phyloP scores from a whole-genome alignment of 2,329 filamentous ascomycete genomes.

The Monilinia aucupariae region DNA sequence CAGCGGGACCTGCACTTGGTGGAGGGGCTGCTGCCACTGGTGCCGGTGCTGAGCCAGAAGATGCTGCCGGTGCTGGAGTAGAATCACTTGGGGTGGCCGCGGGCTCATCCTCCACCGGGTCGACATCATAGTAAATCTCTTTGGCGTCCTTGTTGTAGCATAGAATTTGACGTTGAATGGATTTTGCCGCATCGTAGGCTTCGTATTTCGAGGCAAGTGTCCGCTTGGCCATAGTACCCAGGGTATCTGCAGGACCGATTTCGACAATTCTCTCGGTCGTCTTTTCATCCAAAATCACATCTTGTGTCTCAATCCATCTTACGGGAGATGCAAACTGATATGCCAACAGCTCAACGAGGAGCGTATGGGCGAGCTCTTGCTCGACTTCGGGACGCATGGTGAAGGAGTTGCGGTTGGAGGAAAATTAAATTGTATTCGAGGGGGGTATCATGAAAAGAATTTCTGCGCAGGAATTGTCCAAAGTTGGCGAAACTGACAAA shows the following conservation, averaged over 20 bases:
- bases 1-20: slow-evolving; percentile 77
- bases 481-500: slow-evolving; percentile 3
- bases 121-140: slow-evolving; percentile 98
- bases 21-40: slow-evolving; percentile 52
- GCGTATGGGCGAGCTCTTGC: slow-evolving; percentile 97
- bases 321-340: slow-evolving; percentile 99
- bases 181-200: slow-evolving; percentile 95
- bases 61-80: slow-evolving; percentile 38
- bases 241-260: slow-evolving; percentile 91
- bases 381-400: slow-evolving; percentile 97
- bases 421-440: slow-evolving; percentile 20
- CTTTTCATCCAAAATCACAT: slow-evolving; percentile 97
- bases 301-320: slow-evolving; percentile 99
- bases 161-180: slow-evolving; percentile 91
- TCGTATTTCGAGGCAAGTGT: slow-evolving; percentile 97
- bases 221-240: slow-evolving; percentile 95
- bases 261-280: slow-evolving; percentile 96
- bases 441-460: slow-evolving; percentile 21
- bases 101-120: slow-evolving; percentile 87
- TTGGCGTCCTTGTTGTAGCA: slow-evolving; percentile 99
- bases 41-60: slow-evolving; percentile 45
- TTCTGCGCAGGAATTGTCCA: slow-evolving; percentile 4
- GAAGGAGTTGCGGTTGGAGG: slow-evolving; percentile 33
- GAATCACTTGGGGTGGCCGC: slow-evolving; percentile 45
- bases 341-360: slow-evolving; percentile 96